Base-by-base conservation (phyloP, 2,329 filamentous ascomycete genomes). In the Fusarium napiforme region DNA sequence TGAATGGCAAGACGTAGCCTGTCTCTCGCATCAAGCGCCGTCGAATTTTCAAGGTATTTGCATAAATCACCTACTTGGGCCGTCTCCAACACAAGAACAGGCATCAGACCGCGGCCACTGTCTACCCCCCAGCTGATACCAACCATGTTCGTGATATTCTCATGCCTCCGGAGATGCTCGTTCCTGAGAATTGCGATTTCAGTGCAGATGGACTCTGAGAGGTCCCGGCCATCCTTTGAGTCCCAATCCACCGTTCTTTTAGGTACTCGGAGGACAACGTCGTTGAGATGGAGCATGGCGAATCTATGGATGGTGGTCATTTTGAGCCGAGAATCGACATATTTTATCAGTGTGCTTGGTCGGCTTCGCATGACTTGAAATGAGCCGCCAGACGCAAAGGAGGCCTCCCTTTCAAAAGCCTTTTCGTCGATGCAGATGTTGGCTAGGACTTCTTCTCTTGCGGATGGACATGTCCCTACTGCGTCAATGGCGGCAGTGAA, bases 141-240 rank as follows among this genome's bases (percentile, higher is more conserved):
- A 21, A 28, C 14, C 45, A 47, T 47, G 0, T 11, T 14, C 6
- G 26, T 11, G 19, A 47, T 47, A 9, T 21, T 47, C 19, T 47
- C 9, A 15, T 47, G 45, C 0, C 3, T 30, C 12, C 19, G 14
- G 14, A 47, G 45, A 11, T 16, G 12, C 12, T 30, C 45, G 9
- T 47, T 47, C 3, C 2, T 8, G 18, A 47, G 19, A 15, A 47
- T 47, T 5, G 19, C 6, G 9, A 30, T 30, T 30, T 30, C 45
- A 30, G 45, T 47, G 19, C 26, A 21, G 1, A 47, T 47, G 7
- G 26, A 47, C 26, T 28, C 45, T 47, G 45, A 47, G 6, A 30
- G 45, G 6, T 30, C 6, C 9, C 14, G 19, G 14, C 45, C 45
- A 0, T 21, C 2, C 18, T 30, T 0, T 3, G 26, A 47, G 26